Evolutionary conservation across 2,329 filamentous ascomycete genomes (phyloP).

Genomic region (Septoria linicola): DNA sequence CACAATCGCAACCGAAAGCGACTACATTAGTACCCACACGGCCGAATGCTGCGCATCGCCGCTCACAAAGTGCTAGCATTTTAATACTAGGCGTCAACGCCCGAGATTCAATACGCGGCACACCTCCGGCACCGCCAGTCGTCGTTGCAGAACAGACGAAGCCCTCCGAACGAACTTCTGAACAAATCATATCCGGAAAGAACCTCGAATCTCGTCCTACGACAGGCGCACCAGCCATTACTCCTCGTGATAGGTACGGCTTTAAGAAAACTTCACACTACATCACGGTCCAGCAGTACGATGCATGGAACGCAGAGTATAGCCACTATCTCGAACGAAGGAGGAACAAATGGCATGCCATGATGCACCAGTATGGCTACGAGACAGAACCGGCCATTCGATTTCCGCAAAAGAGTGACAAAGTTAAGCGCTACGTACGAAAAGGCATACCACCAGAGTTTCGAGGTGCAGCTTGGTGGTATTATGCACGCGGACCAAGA

Average conservation of each 20-base stretch:
- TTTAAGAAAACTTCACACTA: constrained; percentile 87
- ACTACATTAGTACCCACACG: constrained; percentile 18
- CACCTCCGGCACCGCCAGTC: constrained; percentile 13
- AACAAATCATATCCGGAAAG: constrained; percentile 20
- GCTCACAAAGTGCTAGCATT: constrained; percentile 37
- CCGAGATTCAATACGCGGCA: constrained; percentile 13
- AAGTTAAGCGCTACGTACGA: constrained; percentile 84
- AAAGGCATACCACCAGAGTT: constrained; percentile 94
- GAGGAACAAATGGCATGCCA: constrained; percentile 75
- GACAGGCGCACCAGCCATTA: constrained; percentile 21
- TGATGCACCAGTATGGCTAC: constrained; percentile 74
- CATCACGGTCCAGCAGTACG: constrained; percentile 72
- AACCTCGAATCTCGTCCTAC: constrained; percentile 10
- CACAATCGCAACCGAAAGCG: constrained; percentile 25
- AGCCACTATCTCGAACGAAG: constrained; percentile 71
- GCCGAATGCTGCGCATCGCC: constrained; percentile 28
- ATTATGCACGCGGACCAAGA: constrained; percentile 83
- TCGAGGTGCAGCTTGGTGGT: constrained; percentile 96
- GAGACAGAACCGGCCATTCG: constrained; percentile 66
- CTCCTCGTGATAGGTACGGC: constrained; percentile 75
- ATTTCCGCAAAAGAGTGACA: constrained; percentile 77
- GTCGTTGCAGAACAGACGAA: constrained; percentile 9
- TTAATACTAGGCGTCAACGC: constrained; percentile 24
- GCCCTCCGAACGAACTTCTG: constrained; percentile 17
- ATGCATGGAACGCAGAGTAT: constrained; percentile 76